These are phyloP conservation scores for Phytophthora sp. DNA, from an alignment of 352 stramenopile species.

Conservation along the genomic window DNA sequence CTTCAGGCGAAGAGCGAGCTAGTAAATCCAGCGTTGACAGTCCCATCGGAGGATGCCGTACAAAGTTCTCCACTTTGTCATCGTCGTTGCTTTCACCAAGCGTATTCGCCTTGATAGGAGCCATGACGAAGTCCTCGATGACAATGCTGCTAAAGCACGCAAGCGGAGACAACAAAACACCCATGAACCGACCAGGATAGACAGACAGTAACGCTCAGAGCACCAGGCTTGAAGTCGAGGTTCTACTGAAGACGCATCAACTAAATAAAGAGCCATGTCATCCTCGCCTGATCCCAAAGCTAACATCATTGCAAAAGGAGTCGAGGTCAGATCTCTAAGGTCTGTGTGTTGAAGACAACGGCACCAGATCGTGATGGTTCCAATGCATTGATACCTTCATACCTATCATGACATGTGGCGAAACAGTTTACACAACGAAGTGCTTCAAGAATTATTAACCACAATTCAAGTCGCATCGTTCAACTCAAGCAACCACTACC, in stretches of 20 bases:
- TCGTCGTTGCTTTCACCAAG: neutral
- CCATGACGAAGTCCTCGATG: slow-evolving; percentile 1
- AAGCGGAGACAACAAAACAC: too few relatives aligned
- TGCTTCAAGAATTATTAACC: too few relatives aligned
- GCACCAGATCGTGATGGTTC: slow-evolving; percentile 15
- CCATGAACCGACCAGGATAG: slow-evolving; percentile 15
- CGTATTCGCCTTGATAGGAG: neutral
- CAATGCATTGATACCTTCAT: neutral
- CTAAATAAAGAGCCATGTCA: slow-evolving; percentile 26
- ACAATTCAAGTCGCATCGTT: slow-evolving; percentile 27
- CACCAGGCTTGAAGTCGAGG: neutral
- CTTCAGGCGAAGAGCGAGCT: slow-evolving; percentile 33
- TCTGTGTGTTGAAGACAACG: slow-evolving; percentile 5
- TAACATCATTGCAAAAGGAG: too few relatives aligned
- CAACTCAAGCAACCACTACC: slow-evolving; percentile 9
- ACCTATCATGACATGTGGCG: neutral
- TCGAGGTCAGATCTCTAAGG: slow-evolving; percentile 18
- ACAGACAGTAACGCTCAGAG: slow-evolving; percentile 3
- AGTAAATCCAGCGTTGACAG: slow-evolving; percentile 74
- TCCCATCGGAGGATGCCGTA: slow-evolving; percentile 24
- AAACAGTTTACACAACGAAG: too few relatives aligned
- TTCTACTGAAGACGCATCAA: neutral
- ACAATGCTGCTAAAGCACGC: neutral
- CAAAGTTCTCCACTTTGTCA: slow-evolving; percentile 30
- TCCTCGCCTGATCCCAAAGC: neutral